Percentiles rank a stretch among this genome's conserved stretches.
Evolutionary conservation across 163 green algal species (phyloP).

Genomic region (Coccomyxa subellipsoidea): DNA sequence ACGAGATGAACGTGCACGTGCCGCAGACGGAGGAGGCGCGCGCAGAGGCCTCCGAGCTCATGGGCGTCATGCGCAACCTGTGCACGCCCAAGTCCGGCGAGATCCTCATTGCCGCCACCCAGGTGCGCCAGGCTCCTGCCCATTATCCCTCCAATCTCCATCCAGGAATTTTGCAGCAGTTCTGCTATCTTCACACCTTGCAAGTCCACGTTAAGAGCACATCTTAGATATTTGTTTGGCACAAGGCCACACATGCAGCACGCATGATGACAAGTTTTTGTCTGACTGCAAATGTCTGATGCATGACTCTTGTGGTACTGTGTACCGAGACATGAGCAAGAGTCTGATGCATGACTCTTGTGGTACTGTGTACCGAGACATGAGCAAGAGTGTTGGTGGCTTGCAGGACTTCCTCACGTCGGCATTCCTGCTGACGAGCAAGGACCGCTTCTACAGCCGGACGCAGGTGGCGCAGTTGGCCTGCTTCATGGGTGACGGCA

Average conservation of each 20-base stretch:
- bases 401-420: constrained; percentile 96
- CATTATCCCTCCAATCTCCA: not conserved
- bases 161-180: no score
- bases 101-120: constrained; percentile 91
- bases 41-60: constrained; percentile 86
- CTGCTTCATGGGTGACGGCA: constrained; percentile 70
- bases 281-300: no score
- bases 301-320: no score
- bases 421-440: constrained; percentile 86
- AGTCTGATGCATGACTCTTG: no score
- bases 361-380: no score
- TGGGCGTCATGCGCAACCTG: constrained; percentile 92
- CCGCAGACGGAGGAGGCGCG: constrained; percentile 95
- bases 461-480: constrained; percentile 69
- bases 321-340: no score
- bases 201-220: no score
- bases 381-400: no score
- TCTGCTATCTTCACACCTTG: no score
- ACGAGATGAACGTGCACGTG: constrained; percentile 97
- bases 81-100: constrained; percentile 97
- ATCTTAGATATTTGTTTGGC: no score
- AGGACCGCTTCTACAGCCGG: constrained; percentile 79
- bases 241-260: no score
- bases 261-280: no score
- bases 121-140: constrained; percentile 37